Percentiles rank a stretch among this genome's conserved stretches.
Evolutionary conservation across 1,139 yeast species (phyloP).

Genomic region (Taphrina communis): DNA sequence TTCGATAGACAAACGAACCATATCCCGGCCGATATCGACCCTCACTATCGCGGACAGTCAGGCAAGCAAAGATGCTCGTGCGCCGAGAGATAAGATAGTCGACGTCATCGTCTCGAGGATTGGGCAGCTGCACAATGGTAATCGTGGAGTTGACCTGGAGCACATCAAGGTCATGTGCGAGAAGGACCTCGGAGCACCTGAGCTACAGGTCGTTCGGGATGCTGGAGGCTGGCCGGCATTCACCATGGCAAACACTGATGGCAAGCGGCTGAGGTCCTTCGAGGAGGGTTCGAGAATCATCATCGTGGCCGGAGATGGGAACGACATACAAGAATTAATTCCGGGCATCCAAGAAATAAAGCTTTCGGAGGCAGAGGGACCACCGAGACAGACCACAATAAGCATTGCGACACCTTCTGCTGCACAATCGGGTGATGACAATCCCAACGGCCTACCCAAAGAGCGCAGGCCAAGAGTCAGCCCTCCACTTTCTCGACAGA

Average conservation of each 20-base stretch:
- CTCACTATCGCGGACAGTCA: not conserved
- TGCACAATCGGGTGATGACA: not conserved
- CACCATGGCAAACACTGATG: not conserved
- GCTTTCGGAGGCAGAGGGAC: not conserved
- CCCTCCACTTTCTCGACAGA: conserved; percentile 6
- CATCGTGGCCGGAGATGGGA: not conserved
- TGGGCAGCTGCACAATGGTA: not conserved
- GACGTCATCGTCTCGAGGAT: not conserved
- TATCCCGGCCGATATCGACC: conserved; percentile 1
- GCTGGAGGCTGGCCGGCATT: conserved; percentile 14
- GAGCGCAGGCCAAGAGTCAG: not conserved
- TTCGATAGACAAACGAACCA: conserved; percentile 1
- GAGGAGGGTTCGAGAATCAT: conserved; percentile 7
- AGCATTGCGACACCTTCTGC: not conserved
- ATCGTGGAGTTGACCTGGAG: conserved; percentile 17
- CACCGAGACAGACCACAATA: not conserved
- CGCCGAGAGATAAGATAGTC: not conserved
- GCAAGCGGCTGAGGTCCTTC: not conserved
- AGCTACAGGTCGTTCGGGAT: not conserved
- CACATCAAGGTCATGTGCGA: conserved; percentile 12
- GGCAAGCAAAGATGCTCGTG: not conserved
- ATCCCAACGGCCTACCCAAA: not conserved
- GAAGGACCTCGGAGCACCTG: not conserved
- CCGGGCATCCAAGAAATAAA: conserved; percentile 6
- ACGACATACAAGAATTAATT: not conserved